phyloP scores from a whole-genome alignment of 2,329 filamentous ascomycete genomes.

The Microsporum canis region DNA sequence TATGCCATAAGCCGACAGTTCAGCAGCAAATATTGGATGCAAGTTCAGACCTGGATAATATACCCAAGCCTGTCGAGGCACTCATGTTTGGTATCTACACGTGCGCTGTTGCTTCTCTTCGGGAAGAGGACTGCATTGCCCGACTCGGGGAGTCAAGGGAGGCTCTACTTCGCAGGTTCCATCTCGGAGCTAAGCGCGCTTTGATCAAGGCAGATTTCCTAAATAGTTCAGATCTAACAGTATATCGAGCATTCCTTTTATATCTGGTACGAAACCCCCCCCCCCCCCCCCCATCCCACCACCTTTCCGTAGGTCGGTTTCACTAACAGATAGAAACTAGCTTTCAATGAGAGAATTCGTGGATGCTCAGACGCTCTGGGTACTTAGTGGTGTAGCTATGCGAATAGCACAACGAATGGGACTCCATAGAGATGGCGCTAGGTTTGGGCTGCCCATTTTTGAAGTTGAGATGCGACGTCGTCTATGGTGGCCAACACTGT shows the following conservation, averaged over 20 bases:
- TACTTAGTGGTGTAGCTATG: conserved; percentile 18
- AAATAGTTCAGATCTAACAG: conserved; percentile 32
- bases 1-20: conserved; percentile 43
- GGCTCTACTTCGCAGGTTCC: conserved; percentile 40
- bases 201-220: conserved; percentile 39
- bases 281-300: background rate
- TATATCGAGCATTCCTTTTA: conserved; percentile 44
- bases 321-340: conserved; percentile 25
- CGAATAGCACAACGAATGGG: conserved; percentile 32
- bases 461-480: conserved; percentile 35
- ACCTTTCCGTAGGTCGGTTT: background rate
- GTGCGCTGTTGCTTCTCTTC: conserved; percentile 41
- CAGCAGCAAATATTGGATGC: conserved; percentile 38
- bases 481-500: conserved; percentile 26
- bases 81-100: conserved; percentile 50
- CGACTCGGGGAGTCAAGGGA: conserved; percentile 19
- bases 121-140: conserved; percentile 25
- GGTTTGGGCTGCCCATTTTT: conserved; percentile 30
- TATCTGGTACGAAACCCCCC: conserved; percentile 36
- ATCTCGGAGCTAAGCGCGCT: conserved; percentile 47
- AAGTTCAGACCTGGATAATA: conserved; percentile 38
- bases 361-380: conserved; percentile 9
- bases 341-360: conserved; percentile 21
- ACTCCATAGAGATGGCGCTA: conserved; percentile 50
- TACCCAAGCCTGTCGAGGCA: conserved; percentile 42